phyloP scores from a whole-genome alignment of 495 filamentous ascomycete genomes.

The Hypoxylon rickii region DNA sequence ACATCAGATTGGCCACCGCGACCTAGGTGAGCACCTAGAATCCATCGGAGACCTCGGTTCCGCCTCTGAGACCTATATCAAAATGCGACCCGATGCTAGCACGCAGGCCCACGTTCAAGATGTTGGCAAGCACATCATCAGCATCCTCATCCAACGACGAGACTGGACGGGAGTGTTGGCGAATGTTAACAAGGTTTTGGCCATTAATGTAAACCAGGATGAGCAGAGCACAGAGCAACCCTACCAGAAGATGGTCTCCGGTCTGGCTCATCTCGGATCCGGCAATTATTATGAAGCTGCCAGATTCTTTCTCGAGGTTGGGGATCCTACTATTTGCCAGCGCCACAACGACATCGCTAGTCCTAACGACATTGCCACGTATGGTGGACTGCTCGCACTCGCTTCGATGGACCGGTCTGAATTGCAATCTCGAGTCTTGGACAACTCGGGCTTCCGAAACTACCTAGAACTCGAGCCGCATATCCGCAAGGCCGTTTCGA shows the following conservation, averaged over 20 bases:
- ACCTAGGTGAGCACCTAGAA: conserved; percentile 53
- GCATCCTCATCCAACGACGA: conserved; percentile 48
- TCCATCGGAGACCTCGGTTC: conserved; percentile 46
- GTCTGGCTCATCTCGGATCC: conserved; percentile 70
- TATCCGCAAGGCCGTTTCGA: conserved; percentile 83
- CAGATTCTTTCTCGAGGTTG: conserved; percentile 65
- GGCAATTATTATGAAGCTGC: conserved; percentile 75
- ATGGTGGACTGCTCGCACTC: conserved; percentile 87
- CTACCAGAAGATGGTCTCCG: conserved; percentile 69
- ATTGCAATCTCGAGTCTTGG: conserved; percentile 76
- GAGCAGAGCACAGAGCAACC: conserved; percentile 62
- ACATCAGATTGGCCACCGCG: conserved; percentile 55
- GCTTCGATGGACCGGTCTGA: conserved; percentile 83
- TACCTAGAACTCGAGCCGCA: conserved; percentile 95
- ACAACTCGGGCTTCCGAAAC: conserved; percentile 76
- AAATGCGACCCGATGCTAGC: conserved; percentile 54
- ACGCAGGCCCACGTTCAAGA: conserved; percentile 50
- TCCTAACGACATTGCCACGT: conserved; percentile 88
- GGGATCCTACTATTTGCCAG: conserved; percentile 54
- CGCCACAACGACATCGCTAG: conserved; percentile 74
- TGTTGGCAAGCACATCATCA: conserved; percentile 48
- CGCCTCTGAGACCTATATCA: conserved; percentile 46
- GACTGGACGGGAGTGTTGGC: conserved; percentile 61
- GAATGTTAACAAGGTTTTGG: conserved; percentile 69
- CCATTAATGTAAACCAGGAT: conserved; percentile 55